phyloP scores from a whole-genome alignment of 805 yeast genomes.

The Yarrowia porcina region DNA sequence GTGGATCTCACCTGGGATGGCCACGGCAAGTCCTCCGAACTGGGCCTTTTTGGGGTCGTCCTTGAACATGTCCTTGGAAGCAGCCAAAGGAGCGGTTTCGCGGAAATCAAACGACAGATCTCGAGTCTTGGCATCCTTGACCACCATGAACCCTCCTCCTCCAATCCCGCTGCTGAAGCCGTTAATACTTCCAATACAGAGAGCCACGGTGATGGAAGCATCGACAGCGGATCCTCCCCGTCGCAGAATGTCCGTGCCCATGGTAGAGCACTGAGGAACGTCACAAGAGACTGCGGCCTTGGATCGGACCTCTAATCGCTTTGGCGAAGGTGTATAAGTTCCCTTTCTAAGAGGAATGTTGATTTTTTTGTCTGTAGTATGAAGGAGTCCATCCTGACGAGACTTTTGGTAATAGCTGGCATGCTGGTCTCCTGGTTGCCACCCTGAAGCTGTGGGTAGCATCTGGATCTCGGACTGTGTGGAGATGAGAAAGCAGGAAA shows the following conservation, averaged over 20 bases:
- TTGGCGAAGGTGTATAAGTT: neutral
- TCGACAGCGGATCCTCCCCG: slow-evolving; percentile 82
- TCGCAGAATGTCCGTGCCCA: slow-evolving; percentile 56
- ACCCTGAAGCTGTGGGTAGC: neutral
- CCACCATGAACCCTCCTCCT: slow-evolving; percentile 80
- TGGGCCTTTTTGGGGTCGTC: slow-evolving; percentile 50
- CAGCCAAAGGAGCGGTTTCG: slow-evolving; percentile 73
- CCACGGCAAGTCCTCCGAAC: slow-evolving; percentile 85
- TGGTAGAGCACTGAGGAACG: slow-evolving; percentile 56
- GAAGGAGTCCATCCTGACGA: neutral
- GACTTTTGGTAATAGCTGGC: neutral
- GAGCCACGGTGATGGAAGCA: slow-evolving; percentile 82
- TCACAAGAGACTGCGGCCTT: slow-evolving; percentile 61
- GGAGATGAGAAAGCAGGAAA: neutral
- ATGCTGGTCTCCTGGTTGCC: slow-evolving; percentile 22
- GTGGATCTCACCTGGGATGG: slow-evolving; percentile 84
- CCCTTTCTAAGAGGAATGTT: slow-evolving; percentile 21
- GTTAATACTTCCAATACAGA: slow-evolving; percentile 82
- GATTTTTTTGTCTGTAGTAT: slow-evolving; percentile 1
- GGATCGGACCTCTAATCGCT: slow-evolving; percentile 26
- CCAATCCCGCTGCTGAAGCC: slow-evolving; percentile 88
- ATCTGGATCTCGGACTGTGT: neutral
- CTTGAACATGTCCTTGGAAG: slow-evolving; percentile 64
- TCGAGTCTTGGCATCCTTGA: slow-evolving; percentile 44
- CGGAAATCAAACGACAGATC: slow-evolving; percentile 76